These are phyloP conservation scores for Corymbia citriodora DNA, from an alignment of 441 rosid species.

Conservation along the genomic window DNA sequence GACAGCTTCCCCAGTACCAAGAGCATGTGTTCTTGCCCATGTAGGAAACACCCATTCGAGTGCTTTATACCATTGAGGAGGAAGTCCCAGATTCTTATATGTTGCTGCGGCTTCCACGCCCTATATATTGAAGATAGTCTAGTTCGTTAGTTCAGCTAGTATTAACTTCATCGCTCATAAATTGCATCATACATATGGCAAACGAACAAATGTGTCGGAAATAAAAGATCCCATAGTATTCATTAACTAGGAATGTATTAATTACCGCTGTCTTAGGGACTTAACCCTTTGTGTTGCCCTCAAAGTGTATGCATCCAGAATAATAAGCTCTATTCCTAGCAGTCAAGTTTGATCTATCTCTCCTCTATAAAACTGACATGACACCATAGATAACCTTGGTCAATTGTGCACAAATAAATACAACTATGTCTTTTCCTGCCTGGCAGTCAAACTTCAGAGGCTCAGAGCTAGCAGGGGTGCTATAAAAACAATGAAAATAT, in stretches of 20 bases:
- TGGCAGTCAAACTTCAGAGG: neutral
- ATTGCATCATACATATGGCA: neutral
- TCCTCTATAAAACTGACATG: neutral
- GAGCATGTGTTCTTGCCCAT: slow-evolving; percentile 98
- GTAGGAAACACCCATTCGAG: slow-evolving; percentile 94
- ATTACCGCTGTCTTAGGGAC: neutral
- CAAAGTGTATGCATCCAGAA: neutral
- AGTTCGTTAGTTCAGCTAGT: neutral
- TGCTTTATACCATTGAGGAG: slow-evolving; percentile 88
- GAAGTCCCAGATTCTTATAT: slow-evolving; percentile 67
- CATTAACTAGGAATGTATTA: neutral
- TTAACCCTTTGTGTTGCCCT: neutral
- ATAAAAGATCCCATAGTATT: neutral
- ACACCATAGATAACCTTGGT: neutral
- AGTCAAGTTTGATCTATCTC: neutral
- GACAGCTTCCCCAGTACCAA: slow-evolving; percentile 97
- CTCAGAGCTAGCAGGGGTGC: neutral
- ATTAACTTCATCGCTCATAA: neutral
- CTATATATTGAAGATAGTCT: slow-evolving; percentile 22
- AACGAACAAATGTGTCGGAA: neutral
- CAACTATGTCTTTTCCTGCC: neutral
- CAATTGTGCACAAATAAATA: neutral
- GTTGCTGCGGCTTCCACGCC: slow-evolving; percentile 93
- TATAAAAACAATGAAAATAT: neutral
- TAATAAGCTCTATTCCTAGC: neutral